Conservation (phyloP, 2,329 filamentous ascomycete genomes). For the Zymoseptoria pseudotritici region DNA sequence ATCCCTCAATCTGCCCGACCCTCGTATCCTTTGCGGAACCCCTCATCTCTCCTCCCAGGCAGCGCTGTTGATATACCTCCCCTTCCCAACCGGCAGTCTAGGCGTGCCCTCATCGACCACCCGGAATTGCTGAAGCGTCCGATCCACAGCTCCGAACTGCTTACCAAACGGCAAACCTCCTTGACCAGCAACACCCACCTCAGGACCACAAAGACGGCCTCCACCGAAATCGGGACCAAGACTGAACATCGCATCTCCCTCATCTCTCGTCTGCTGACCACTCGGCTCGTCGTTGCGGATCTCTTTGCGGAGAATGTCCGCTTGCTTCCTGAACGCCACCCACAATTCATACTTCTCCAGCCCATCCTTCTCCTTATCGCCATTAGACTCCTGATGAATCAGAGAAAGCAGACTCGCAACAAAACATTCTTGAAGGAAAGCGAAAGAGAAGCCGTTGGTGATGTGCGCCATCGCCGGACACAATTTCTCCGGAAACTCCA, state of each 20-base stretch:
- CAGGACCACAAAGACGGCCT: background rate
- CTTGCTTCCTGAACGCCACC: slow-evolving; percentile 56
- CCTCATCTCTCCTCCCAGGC: background rate
- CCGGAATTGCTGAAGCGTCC: background rate
- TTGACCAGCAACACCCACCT: background rate
- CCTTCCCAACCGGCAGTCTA: background rate
- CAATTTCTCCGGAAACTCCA: slow-evolving; percentile 54
- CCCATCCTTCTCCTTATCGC: slow-evolving; percentile 29
- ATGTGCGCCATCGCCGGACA: slow-evolving; percentile 52
- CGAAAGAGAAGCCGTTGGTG: slow-evolving; percentile 58
- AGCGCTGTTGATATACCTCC: background rate
- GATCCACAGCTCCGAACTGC: background rate
- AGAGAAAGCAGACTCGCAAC: slow-evolving; percentile 55
- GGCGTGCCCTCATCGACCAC: background rate
- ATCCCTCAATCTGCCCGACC: no score
- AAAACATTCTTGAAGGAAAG: slow-evolving; percentile 63
- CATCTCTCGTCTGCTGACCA: background rate
- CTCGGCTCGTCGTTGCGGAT: slow-evolving; percentile 30
- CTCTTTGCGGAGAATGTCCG: slow-evolving; percentile 53
- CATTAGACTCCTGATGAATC: slow-evolving; percentile 33
- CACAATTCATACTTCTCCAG: slow-evolving; percentile 50
- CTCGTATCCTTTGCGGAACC: no score
- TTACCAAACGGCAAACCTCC: background rate
- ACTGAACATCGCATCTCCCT: background rate
- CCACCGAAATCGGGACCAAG: no score